Evolutionary conservation across 1,139 yeast species (phyloP), one percentile per base, ranked within the genome.

Genomic region (Candida sanyaensis): DNA sequence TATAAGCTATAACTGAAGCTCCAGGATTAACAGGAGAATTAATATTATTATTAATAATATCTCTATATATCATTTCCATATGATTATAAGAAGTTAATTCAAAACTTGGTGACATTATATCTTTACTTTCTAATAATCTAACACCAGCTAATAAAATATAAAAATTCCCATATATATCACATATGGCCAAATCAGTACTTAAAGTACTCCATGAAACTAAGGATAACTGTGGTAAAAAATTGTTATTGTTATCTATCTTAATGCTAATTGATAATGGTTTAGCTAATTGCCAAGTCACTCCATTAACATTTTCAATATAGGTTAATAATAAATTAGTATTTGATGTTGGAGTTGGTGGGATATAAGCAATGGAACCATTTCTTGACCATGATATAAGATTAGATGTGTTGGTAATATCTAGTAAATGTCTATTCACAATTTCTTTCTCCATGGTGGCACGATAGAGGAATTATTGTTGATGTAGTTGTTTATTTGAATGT

Each of bases 311-410:
- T 54, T 81, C 87, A 45, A 87, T 63, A 61, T 83, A 82, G 2
- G 91, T 81, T 51, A 86, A 67, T 46, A 70, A 66, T 37, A 86
- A 62, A 51, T 67, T 72, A 45, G 67, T 60, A 37, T 61, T 62
- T n/a, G 55, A 45, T 17, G 55, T 46, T 29, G 53, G 42, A 9
- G 48, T 36, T 2, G 54, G 53, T 46, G 71, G 71, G 4, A 80
- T 68, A 55, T 81, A 86, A 2, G 92, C 93, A 24, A 88, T 75
- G 57, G 85, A 81, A 13, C 95, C 95, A 58, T 83, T 84, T 52
- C 80, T 76, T 17, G 91, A 85, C 96, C 95, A 88, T 17, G 90
- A 78, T 30, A 86, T 74, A 41, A 59, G 48, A 13, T 54, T 46
- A 10, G 58, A 47, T 24, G 53, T 46, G 3, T 43, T 44, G 6